phyloP scores from a whole-genome alignment of 352 stramenopile genomes.

The Thraustochytrium striatum region DNA sequence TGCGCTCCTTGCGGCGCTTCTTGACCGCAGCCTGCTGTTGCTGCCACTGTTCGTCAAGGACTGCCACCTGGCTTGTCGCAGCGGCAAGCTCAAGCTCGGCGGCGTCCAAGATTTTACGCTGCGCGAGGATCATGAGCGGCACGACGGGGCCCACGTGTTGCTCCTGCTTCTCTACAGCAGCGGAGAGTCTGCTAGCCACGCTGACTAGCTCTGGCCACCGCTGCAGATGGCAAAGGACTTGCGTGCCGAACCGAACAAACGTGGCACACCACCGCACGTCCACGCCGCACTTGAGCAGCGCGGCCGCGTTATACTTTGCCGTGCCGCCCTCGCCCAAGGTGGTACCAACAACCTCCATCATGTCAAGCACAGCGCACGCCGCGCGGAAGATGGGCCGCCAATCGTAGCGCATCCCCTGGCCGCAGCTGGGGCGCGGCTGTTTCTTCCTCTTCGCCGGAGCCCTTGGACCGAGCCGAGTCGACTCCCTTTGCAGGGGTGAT shows the following conservation, averaged over 20 bases:
- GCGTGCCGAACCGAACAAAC: neutral
- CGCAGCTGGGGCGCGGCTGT: neutral
- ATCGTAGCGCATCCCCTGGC: slow-evolving; percentile 8
- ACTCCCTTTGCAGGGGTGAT: too few relatives aligned
- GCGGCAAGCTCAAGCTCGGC: neutral
- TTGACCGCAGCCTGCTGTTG: neutral
- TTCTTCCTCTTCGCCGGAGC: too few relatives aligned
- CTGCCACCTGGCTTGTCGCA: neutral
- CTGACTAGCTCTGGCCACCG: slow-evolving; percentile 7
- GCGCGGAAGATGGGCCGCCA: slow-evolving; percentile 42
- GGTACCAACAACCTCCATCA: neutral
- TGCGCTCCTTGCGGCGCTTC: neutral
- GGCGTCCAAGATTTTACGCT: neutral
- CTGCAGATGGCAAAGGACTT: slow-evolving; percentile 34
- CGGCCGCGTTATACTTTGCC: neutral
- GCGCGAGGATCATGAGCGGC: slow-evolving; percentile 5
- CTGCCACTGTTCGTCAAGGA: too few relatives aligned
- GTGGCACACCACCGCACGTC: neutral
- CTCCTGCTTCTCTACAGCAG: neutral
- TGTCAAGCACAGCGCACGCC: neutral
- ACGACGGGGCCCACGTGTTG: neutral
- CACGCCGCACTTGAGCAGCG: neutral
- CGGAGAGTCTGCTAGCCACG: neutral
- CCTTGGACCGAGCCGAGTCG: too few relatives aligned
- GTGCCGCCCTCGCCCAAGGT: neutral